Base-by-base conservation (phyloP, 169 alveolate species). In the Cryptosporidium meleagridis region DNA sequence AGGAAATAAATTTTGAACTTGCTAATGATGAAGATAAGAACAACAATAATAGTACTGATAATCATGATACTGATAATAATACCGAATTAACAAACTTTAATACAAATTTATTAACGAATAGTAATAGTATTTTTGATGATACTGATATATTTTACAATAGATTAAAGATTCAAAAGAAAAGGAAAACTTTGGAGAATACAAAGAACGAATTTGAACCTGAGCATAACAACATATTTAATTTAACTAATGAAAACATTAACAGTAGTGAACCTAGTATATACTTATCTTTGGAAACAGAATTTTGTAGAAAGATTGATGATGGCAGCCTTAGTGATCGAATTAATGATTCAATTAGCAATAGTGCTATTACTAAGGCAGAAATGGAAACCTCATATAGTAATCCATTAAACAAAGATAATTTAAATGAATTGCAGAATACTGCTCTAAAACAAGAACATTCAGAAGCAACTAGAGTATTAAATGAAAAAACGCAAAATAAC, bases 231-330 rank as follows among this genome's bases (percentile, higher is more conserved):
- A 37, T 29, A 26, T 44, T 18, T 1, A 5, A 12, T 41, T 26
- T 0, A 10, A 26, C 18, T 16, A 59, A 53, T 45, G 31, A 45
- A 39, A 73, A 33, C n/a, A 35, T 41, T 53, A 52, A 4, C 10
- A 2, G 3, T 23, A 29, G 16, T 41, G 48, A 45, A 26, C 10
- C 62, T 7, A 73, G 37, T 0, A 52, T 73, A 23, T 73, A 21
- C 39, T 59, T 73, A 7, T 73, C 86, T 73, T 41, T 73, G 68
- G 86, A 73, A 21, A 73, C 86, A 2, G 86, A 73, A 58, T 73
- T 73, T 59, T 73, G 86, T 53, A 73, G 71, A 37, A 55, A 55
- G 9, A 73, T 73, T 12, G 35, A 35, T 33, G 33, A 35, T 8
- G 14, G 6, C 2, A 35, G 18, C 26, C 0, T 12, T 10, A 39